Conservation (phyloP, 768 basidiomycete genomes). For the Panus rudis region DNA sequence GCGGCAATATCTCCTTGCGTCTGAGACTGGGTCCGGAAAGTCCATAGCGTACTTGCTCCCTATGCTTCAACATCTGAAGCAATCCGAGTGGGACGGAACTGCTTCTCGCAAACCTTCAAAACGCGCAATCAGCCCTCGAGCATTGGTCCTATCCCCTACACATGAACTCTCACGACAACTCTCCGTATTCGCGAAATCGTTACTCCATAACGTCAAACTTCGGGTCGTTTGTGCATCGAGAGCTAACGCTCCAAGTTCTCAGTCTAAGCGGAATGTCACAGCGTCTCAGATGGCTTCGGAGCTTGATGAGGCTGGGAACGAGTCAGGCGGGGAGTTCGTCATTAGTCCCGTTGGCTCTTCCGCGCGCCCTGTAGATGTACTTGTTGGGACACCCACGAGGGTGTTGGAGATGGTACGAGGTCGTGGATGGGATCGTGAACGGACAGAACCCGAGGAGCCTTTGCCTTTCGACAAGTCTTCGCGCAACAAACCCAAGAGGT, state of each 20-base stretch:
- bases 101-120: conserved; percentile 7
- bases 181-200: conserved; percentile 61
- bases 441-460: conserved; percentile 11
- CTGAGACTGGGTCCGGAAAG: conserved; percentile 90
- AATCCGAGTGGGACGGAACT: conserved; percentile 37
- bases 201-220: conserved; percentile 70
- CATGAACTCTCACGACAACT: conserved; percentile 86
- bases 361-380: conserved; percentile 37
- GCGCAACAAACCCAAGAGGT: no score
- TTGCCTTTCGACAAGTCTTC: no score
- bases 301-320: conserved; percentile 8
- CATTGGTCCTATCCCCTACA: conserved; percentile 78
- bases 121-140: conserved; percentile 57
- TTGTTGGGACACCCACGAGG: conserved; percentile 62
- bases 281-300: conserved; percentile 42
- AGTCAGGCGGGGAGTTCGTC: conserved; percentile 22
- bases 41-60: conserved; percentile 87
- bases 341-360: conserved; percentile 16
- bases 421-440: conserved; percentile 42
- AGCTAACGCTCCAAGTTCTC: conserved; percentile 38
- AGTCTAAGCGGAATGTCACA: conserved; percentile 19
- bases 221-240: conserved; percentile 67
- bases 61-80: conserved; percentile 71
- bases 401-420: conserved; percentile 53
- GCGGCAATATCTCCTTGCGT: conserved; percentile 59